Evolutionary conservation across 225 moss, liverwort and hornwort genomes (phyloP).

Genomic region (Physcomitrellopsis africana): DNA sequence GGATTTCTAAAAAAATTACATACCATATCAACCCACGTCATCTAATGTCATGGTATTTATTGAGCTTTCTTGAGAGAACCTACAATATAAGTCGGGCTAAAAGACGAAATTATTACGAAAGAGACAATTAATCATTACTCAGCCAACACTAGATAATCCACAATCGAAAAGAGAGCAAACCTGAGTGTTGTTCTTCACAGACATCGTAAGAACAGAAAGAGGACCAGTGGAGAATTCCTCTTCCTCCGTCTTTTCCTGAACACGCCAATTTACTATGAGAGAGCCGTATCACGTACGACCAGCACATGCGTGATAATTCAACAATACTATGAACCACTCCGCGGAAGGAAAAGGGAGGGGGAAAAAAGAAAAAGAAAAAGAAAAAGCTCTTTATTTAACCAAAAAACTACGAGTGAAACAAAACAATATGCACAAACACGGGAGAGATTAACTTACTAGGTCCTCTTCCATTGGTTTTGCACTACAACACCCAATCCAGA

Average conservation of each 20-base stretch:
- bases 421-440: no score
- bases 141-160: neutral
- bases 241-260: conserved; percentile 91
- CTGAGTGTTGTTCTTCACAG: conserved; percentile 92
- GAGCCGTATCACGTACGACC: neutral
- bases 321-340: neutral
- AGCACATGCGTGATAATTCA: neutral
- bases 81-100: neutral
- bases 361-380: neutral
- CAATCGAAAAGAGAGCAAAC: conserved; percentile 28
- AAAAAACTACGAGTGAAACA: neutral
- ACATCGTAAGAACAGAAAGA: conserved; percentile 85
- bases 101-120: neutral
- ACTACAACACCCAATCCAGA: conserved; percentile 35
- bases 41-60: neutral
- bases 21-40: neutral
- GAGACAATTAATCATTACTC: neutral
- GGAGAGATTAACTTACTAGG: conserved; percentile 39
- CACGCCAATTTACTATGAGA: conserved; percentile 22
- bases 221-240: conserved; percentile 92
- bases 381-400: neutral
- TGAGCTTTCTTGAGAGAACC: neutral
- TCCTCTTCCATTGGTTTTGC: conserved; percentile 63
- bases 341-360: neutral
- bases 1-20: neutral